Conservation (phyloP, 2,329 filamentous ascomycete species). For the Grosmannia penicillata region DNA sequence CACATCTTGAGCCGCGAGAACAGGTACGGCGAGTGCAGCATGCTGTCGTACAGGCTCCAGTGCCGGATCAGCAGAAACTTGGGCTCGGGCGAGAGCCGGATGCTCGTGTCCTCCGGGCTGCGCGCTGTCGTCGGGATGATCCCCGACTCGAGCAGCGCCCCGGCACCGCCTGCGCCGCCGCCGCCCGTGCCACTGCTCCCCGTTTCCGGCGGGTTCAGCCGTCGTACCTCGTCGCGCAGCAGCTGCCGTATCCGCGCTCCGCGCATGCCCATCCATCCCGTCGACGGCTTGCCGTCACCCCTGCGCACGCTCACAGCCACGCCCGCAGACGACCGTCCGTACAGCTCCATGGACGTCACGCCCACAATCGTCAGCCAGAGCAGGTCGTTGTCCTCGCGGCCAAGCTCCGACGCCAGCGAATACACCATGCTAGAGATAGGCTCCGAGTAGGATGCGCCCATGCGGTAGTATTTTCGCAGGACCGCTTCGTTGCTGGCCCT, state of each 20-base stretch:
- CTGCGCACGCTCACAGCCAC: constrained; percentile 46
- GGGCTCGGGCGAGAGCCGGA: constrained; percentile 84
- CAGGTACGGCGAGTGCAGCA: constrained; percentile 93
- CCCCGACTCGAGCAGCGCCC: constrained; percentile 50
- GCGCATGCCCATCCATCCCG: constrained; percentile 69
- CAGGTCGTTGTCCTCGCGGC: constrained; percentile 90
- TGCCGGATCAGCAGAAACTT: constrained; percentile 85
- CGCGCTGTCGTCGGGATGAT: constrained; percentile 79
- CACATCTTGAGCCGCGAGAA: constrained; percentile 86
- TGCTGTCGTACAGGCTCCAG: constrained; percentile 96
- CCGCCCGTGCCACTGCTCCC: constrained; percentile 21
- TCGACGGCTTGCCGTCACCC: constrained; percentile 39
- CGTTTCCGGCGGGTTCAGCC: constrained; percentile 68
- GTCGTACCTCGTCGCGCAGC: constrained; percentile 82
- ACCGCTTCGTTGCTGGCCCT: constrained; percentile 63
- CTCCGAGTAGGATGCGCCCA: constrained; percentile 84
- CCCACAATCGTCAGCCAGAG: constrained; percentile 93
- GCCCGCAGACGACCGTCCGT: constrained; percentile 71
- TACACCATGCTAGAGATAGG: constrained; percentile 92
- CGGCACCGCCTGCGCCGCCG: constrained; percentile 16
- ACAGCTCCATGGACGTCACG: constrained; percentile 84
- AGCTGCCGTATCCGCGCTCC: constrained; percentile 75
- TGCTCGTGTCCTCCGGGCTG: constrained; percentile 81
- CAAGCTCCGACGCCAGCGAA: constrained; percentile 84
- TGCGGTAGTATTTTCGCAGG: constrained; percentile 68